Conservation (phyloP, 2,329 filamentous ascomycete genomes). For the Thermothelomyces thermophilus region DNA sequence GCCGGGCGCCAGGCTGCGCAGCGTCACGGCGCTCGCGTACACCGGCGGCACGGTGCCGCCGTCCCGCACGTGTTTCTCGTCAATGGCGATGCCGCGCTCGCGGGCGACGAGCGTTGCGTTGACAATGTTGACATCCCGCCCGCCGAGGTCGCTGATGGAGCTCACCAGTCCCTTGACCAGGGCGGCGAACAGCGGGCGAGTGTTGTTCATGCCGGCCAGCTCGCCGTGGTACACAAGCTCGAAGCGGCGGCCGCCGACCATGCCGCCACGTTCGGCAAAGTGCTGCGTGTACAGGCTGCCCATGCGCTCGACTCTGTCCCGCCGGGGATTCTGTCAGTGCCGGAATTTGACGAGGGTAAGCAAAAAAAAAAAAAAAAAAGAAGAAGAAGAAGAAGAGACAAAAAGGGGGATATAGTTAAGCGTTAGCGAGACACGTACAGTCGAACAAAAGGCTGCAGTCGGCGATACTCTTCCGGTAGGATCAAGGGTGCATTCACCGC, state of each 20-base stretch:
- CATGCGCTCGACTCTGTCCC: conserved; percentile 62
- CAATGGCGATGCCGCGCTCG: conserved; percentile 71
- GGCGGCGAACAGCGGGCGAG: conserved; percentile 71
- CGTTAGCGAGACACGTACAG: conserved; percentile 33
- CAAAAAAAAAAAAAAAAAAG: background rate
- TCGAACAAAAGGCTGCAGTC: conserved; percentile 67
- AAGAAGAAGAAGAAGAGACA: background rate
- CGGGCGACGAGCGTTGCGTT: conserved; percentile 70
- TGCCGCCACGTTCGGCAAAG: conserved; percentile 43
- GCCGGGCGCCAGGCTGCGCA: conserved; percentile 38
- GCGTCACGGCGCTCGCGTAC: conserved; percentile 65
- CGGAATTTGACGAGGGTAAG: too few species aligned
- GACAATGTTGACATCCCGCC: conserved; percentile 71
- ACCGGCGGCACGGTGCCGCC: conserved; percentile 53
- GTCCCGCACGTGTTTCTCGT: conserved; percentile 62
- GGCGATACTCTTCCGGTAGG: conserved; percentile 71
- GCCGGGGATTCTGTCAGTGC: background rate
- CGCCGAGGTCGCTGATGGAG: conserved; percentile 60
- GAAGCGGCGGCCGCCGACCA: conserved; percentile 59
- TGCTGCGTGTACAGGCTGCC: conserved; percentile 74
- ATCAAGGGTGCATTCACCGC: conserved; percentile 80
- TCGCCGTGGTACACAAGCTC: conserved; percentile 74
- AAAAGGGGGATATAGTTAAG: background rate
- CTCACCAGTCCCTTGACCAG: conserved; percentile 69
- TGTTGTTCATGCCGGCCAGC: conserved; percentile 63